Percentiles rank a stretch among this genome's conserved stretches.
Conservation (phyloP, 2,329 filamentous ascomycete genomes). For the Orbilia javanica region DNA sequence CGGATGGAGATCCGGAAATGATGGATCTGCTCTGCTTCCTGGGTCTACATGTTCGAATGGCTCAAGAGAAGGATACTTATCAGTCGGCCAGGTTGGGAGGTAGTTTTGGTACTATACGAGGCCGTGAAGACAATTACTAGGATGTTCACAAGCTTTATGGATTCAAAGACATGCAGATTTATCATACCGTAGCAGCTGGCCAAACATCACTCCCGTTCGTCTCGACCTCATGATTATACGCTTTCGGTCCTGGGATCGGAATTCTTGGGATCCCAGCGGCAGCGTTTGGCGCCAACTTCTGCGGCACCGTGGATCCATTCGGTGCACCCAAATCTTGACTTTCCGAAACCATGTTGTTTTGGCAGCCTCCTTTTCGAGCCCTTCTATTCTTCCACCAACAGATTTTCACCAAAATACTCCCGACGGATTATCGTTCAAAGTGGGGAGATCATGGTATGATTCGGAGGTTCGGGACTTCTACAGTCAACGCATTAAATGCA, state of each 20-base stretch:
- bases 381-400: no score
- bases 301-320: constrained; percentile 24
- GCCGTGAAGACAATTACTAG: not conserved
- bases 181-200: constrained; percentile 46
- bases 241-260: constrained; percentile 53
- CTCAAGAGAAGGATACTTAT: constrained; percentile 74
- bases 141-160: not conserved
- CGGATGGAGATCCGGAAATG: constrained; percentile 77
- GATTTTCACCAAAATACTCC: not conserved
- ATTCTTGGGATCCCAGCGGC: constrained; percentile 49
- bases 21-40: constrained; percentile 78
- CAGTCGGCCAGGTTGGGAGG: constrained; percentile 42
- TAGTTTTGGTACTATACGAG: constrained; percentile 55
- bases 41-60: constrained; percentile 80
- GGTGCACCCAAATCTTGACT: not conserved
- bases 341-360: constrained; percentile 18
- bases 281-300: constrained; percentile 34
- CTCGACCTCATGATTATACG: constrained; percentile 43
- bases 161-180: not conserved
- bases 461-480: constrained; percentile 27
- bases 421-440: constrained; percentile 11
- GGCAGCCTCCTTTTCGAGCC: not conserved
- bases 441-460: constrained; percentile 14
- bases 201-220: constrained; percentile 34
- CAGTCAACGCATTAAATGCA: constrained; percentile 30